Percentiles rank a stretch among this genome's conserved stretches.
Evolutionary conservation across 2,329 filamentous ascomycete genomes (phyloP).

Genomic region (Sarocladium strictum): DNA sequence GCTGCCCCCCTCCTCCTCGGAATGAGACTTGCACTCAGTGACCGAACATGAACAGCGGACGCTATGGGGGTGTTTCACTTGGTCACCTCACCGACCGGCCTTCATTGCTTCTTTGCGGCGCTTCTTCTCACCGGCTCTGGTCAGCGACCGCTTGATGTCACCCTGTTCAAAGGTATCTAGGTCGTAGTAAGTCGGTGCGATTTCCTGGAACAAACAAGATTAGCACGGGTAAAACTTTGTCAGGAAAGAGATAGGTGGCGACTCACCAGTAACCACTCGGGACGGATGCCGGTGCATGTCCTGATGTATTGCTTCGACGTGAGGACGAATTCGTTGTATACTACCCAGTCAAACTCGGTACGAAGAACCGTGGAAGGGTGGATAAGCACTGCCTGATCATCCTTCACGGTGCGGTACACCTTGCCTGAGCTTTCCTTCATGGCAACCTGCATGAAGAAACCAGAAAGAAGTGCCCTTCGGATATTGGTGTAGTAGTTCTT

Average conservation of each 20-base stretch:
- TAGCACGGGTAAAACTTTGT: neutral
- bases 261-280: slow-evolving; percentile 87
- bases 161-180: slow-evolving; percentile 76
- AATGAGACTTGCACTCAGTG: too few relatives aligned
- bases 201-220: slow-evolving; percentile 59
- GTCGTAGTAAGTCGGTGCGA: slow-evolving; percentile 90
- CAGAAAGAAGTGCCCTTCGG: slow-evolving; percentile 80
- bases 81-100: slow-evolving; percentile 32
- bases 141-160: slow-evolving; percentile 69
- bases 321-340: slow-evolving; percentile 98
- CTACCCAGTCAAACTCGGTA: slow-evolving; percentile 89
- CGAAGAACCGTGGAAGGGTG: slow-evolving; percentile 89
- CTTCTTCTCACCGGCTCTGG: slow-evolving; percentile 53
- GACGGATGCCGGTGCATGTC: slow-evolving; percentile 83
- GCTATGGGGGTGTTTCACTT: neutral
- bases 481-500: slow-evolving; percentile 99
- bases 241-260: slow-evolving; percentile 6
- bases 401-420: slow-evolving; percentile 92
- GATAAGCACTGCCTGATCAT: slow-evolving; percentile 86
- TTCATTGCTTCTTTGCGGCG: slow-evolving; percentile 53
- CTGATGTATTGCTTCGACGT: slow-evolving; percentile 98
- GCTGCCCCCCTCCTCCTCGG: too few relatives aligned
- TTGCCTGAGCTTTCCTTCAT: slow-evolving; percentile 87
- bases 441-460: slow-evolving; percentile 99
- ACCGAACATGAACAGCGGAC: too few relatives aligned